Evolutionary conservation across 352 stramenopile species (phyloP).

Genomic region (Phytopythium ostracodes): DNA sequence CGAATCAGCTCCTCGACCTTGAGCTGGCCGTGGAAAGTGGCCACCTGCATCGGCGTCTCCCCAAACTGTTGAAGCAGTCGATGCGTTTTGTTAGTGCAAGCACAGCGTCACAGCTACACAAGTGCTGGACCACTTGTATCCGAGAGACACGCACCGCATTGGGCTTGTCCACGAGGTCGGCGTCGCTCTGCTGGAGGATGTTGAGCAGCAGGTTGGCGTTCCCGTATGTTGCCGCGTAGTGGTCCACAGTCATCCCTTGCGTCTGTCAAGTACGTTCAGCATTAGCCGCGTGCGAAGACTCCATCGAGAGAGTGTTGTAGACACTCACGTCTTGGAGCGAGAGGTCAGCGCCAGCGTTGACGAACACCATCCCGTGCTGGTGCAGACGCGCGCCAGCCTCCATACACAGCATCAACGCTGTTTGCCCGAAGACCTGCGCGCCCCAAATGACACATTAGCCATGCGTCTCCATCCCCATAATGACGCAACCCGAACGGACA

Average conservation of each 20-base stretch:
- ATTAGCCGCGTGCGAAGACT: neutral
- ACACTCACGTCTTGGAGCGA: slow-evolving; percentile 54
- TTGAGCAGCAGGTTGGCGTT: slow-evolving; percentile 62
- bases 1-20: slow-evolving; percentile 33
- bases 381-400: slow-evolving; percentile 56
- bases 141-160: slow-evolving; percentile 45
- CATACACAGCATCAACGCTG: slow-evolving; percentile 62
- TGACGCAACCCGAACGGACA: slow-evolving; percentile 18
- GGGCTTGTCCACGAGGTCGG: slow-evolving; percentile 43
- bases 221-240: slow-evolving; percentile 56
- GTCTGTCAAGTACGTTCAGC: too few species aligned
- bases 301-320: neutral
- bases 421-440: slow-evolving; percentile 67
- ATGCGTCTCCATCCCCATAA: neutral
- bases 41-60: slow-evolving; percentile 48
- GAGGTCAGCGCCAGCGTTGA: slow-evolving; percentile 60
- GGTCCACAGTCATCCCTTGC: slow-evolving; percentile 66
- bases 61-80: slow-evolving; percentile 32
- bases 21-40: slow-evolving; percentile 31
- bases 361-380: slow-evolving; percentile 67
- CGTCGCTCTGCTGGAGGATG: slow-evolving; percentile 59
- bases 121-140: too few species aligned
- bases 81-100: neutral
- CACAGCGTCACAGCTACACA: neutral
- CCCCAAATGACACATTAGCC: neutral